Conservation (phyloP, 2,329 filamentous ascomycete species). For the Penicillium sp. region DNA sequence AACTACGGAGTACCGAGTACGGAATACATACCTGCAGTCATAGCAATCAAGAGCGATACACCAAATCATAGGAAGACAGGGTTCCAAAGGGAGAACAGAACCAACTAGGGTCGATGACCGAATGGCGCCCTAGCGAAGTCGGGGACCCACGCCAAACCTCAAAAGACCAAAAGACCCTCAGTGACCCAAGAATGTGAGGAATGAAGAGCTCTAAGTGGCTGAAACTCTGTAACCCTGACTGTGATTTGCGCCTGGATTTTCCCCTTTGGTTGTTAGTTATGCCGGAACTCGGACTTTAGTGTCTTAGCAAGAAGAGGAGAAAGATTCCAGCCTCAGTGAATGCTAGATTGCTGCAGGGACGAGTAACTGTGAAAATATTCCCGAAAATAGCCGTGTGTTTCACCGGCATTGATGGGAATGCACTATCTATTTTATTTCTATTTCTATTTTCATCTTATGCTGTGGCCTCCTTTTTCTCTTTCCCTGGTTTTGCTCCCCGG, state of each 20-base stretch:
- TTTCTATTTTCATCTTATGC: not conserved
- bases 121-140: not conserved
- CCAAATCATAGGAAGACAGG: not conserved
- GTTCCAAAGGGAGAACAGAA: conserved; percentile 1
- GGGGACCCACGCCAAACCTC: not conserved
- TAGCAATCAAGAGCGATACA: not conserved
- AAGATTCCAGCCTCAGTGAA: conserved; percentile 2
- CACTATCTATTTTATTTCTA: not conserved
- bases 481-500: not conserved
- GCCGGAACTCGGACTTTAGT: conserved; percentile 16
- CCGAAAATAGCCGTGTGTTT: conserved; percentile 12
- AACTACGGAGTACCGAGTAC: not conserved
- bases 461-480: not conserved
- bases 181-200: not conserved
- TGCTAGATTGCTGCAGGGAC: conserved; percentile 2
- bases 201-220: conserved; percentile 9
- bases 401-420: conserved; percentile 15
- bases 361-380: conserved; percentile 3
- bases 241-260: conserved; percentile 14
- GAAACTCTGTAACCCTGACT: conserved; percentile 16
- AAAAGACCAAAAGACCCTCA: not conserved
- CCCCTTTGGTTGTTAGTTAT: conserved; percentile 6
- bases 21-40: no score
- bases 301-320: conserved; percentile 7
- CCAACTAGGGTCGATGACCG: conserved; percentile 7